Conservation (phyloP, 176 grass and related monocot species). For the Olyra latifolia region DNA sequence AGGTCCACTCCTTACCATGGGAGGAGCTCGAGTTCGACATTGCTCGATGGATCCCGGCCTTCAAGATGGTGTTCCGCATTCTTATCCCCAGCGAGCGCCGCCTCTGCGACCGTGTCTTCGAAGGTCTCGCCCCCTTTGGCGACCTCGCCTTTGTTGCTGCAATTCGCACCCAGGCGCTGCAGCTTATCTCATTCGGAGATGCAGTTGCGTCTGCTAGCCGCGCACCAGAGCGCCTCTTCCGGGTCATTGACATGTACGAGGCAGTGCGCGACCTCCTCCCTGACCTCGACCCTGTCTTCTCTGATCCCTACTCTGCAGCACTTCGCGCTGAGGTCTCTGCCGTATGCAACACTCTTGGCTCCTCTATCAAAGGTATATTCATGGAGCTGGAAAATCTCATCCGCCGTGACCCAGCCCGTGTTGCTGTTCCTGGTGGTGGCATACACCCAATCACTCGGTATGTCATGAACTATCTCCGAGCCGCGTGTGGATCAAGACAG, state of each 20-base stretch:
- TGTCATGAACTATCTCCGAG: conserved; percentile 96
- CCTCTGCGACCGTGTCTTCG: conserved; percentile 90
- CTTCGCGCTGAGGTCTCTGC: conserved; percentile 77
- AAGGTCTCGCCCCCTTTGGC: conserved; percentile 61
- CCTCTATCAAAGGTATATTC: conserved; percentile 93
- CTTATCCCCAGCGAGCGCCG: conserved; percentile 90
- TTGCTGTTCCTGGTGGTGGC: conserved; percentile 69
- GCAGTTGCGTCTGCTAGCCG: conserved; percentile 75
- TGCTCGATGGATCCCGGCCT: conserved; percentile 77
- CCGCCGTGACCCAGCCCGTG: conserved; percentile 79
- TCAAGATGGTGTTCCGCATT: conserved; percentile 95
- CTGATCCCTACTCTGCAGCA: conserved; percentile 76
- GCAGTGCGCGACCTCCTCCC: conserved; percentile 79
- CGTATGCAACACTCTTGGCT: conserved; percentile 63
- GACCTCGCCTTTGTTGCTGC: conserved; percentile 88
- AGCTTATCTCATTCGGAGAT: conserved; percentile 85
- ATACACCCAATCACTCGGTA: conserved; percentile 94
- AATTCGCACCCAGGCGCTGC: conserved; percentile 64
- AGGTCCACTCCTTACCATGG: conserved; percentile 72
- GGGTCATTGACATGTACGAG: conserved; percentile 98
- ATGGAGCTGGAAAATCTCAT: conserved; percentile 96
- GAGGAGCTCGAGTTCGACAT: conserved; percentile 92
- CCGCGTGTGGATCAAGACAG: conserved; percentile 78
- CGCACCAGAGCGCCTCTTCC: conserved; percentile 82
- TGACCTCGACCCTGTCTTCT: conserved; percentile 79